Evolutionary conservation across 148 eudicot species (phyloP), one percentile per base, ranked within the genome.

Genomic region (Euryodendron excelsum): DNA sequence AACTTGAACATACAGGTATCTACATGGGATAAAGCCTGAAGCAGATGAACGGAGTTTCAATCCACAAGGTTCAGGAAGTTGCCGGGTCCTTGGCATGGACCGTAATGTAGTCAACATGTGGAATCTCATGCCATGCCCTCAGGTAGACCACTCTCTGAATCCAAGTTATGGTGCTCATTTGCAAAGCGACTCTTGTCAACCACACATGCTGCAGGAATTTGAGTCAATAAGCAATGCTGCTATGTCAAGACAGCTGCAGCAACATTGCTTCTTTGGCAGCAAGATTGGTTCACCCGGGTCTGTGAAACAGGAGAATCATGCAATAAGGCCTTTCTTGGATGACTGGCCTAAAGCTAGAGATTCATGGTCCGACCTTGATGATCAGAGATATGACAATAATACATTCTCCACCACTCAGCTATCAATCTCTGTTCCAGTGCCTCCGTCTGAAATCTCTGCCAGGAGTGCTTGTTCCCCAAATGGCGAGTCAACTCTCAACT

Each of bases 251-350:
- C 84, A 83, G 72, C 56, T 66, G 45, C 87, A 82, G 56, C 89
- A 82, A 74, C 86, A 84, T 79, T 84, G 87, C 85, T 84, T 87
- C 63, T 84, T 87, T 69, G 87, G 86, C 41, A 80, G 78, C 15
- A 80, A 84, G 31, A 60, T 82, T 18, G 82, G 56, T 58, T 80
- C 85, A 5, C 69, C 79, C 3, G 80, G 75, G 10, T 31, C 84
- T 33, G 84, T 31, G 33, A 82, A 87, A 81, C 82, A 78, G 53
- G 86, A 86, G 82, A 84, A 78, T 52, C 75, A 73, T 33, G 72
- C 77, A 1, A 77, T 86, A 74, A 84, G 81, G 20, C 83, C 86
- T 67, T 86, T 86, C 84, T 86, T 86, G 31, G 83, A 84, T 28
- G 89, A 86, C 71, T 86, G 86, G 89, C 84, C 89, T 36, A 77